A percentile compares a stretch with the other conserved stretches of the same genome.
phyloP scores from a whole-genome alignment of 1,139 yeast species.

The Arxiozyma heterogenica region DNA sequence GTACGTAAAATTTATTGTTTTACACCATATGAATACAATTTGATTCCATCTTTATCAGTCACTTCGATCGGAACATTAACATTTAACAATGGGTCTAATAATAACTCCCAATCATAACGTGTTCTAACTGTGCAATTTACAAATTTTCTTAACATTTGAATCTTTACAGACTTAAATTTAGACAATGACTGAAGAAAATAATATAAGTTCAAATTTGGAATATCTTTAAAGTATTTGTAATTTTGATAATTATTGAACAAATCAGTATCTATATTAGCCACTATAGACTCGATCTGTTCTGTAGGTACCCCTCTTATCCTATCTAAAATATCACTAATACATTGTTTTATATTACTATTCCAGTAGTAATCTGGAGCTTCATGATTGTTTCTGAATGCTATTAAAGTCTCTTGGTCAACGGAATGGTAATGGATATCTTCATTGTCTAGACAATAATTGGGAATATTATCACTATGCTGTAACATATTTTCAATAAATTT shows the following conservation, averaged over 20 bases:
- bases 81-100: slow-evolving; percentile 31
- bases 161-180: slow-evolving; percentile 29
- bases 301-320: slow-evolving; percentile 4
- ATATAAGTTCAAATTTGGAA: slow-evolving; percentile 28
- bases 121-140: slow-evolving; percentile 32
- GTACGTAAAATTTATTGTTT: background rate
- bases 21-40: slow-evolving; percentile 29
- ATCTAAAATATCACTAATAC: slow-evolving; percentile 12
- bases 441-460: slow-evolving; percentile 4
- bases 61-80: slow-evolving; percentile 30
- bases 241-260: slow-evolving; percentile 23
- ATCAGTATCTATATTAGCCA: slow-evolving; percentile 13
- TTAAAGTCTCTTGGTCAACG: slow-evolving; percentile 6
- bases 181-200: slow-evolving; percentile 29
- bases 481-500: slow-evolving; percentile 19
- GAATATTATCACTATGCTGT: slow-evolving; percentile 14
- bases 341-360: slow-evolving; percentile 17
- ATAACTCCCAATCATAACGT: slow-evolving; percentile 32
- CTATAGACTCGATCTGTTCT: slow-evolving; percentile 9
- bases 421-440: background rate
- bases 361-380: slow-evolving; percentile 16
- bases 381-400: slow-evolving; percentile 1
- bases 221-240: slow-evolving; percentile 23
- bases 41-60: slow-evolving; percentile 32
- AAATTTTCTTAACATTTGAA: slow-evolving; percentile 31